phyloP scores from a whole-genome alignment of 2,329 filamentous ascomycete species.

The Xylariaceae sp. region DNA sequence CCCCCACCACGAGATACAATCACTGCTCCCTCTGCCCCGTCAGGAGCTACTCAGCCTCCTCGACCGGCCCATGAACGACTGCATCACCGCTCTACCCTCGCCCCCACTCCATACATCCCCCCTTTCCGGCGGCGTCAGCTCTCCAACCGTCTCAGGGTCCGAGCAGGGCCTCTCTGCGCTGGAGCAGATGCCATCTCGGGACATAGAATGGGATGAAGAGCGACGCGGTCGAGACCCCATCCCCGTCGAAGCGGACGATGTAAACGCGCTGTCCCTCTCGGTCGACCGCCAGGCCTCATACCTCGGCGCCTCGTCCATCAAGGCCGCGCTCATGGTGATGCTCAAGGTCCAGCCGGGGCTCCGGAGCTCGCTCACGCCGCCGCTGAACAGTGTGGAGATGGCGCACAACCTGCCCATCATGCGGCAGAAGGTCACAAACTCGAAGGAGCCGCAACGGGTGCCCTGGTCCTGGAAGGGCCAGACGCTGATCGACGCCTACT shows the following conservation, averaged over 20 bases:
- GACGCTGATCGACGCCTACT: slow-evolving; percentile 67
- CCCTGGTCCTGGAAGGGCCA: slow-evolving; percentile 58
- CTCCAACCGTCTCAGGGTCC: slow-evolving; percentile 40
- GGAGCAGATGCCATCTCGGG: slow-evolving; percentile 61
- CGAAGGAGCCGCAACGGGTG: slow-evolving; percentile 42
- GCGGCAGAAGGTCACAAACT: slow-evolving; percentile 33
- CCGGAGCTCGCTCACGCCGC: slow-evolving; percentile 36
- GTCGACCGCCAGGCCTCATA: slow-evolving; percentile 57
- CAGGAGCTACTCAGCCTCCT: slow-evolving; percentile 53
- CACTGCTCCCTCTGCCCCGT: slow-evolving; percentile 46
- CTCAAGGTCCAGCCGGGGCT: slow-evolving; percentile 45
- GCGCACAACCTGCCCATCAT: slow-evolving; percentile 37
- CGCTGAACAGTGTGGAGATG: slow-evolving; percentile 39
- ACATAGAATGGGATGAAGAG: slow-evolving; percentile 62
- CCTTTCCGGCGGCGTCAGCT: slow-evolving; percentile 39
- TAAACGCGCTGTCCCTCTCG: slow-evolving; percentile 58
- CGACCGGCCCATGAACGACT: slow-evolving; percentile 36
- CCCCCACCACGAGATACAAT: slow-evolving; percentile 47
- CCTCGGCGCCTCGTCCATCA: slow-evolving; percentile 66
- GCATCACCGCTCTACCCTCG: slow-evolving; percentile 39
- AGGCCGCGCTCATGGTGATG: slow-evolving; percentile 67
- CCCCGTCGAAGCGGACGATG: slow-evolving; percentile 60
- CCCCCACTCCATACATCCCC: slow-evolving; percentile 45
- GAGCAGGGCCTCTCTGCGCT: slow-evolving; percentile 44
- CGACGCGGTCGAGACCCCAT: slow-evolving; percentile 45